Base-by-base conservation (phyloP, 495 filamentous ascomycete genomes). In the Neurospora sp. region DNA sequence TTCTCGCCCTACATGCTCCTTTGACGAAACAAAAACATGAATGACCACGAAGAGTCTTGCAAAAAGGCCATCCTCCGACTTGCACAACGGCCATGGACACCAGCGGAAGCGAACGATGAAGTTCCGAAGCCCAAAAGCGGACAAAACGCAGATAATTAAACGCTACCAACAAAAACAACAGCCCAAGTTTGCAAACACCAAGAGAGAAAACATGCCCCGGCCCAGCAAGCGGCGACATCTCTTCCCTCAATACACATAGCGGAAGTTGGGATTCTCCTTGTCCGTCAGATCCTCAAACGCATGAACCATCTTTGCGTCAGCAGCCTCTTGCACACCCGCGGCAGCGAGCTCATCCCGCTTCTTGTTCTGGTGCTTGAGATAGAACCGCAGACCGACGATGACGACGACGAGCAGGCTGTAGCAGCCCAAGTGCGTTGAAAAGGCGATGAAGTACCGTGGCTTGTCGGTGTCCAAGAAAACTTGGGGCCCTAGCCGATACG, bases 261-360 rank as follows among this genome's bases (percentile, higher is more conserved):
- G 82, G 74, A 89, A 89, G 73, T 87, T 86, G 15, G 79, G 78
- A 73, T 89, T 89, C 83, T 89, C 85, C 74, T 77, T 78, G 79
- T 90, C 88, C 38, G 88, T 90, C 75, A 89, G 75, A 76, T 90
- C 88, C 71, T 88, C 84, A 70, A 89, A 90, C 19, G 86, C 86
- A 72, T 88, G 86, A 5, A 82, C 77, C 62, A 85, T 71, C 39
- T 77, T 79, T 5, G 81, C 82, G 59, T 86, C 85, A 28, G 72
- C 79, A 17, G 81, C 82, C 73, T 84, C 83, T 15, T 69, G 40
- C 15, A 83, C 76, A 5, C 86, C 87, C 2, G 80, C 78, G 15
- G 78, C 81, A 5, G 83, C 84, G 74, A 85, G 71, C n/a, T 73
- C 69, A 45, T 88, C 86, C 48, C 84, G 82, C 71, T 78, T 83